Percentiles rank a stretch among this genome's conserved stretches.
phyloP scores from a whole-genome alignment of 768 basidiomycete species.

The Boletus tomentosulus region DNA sequence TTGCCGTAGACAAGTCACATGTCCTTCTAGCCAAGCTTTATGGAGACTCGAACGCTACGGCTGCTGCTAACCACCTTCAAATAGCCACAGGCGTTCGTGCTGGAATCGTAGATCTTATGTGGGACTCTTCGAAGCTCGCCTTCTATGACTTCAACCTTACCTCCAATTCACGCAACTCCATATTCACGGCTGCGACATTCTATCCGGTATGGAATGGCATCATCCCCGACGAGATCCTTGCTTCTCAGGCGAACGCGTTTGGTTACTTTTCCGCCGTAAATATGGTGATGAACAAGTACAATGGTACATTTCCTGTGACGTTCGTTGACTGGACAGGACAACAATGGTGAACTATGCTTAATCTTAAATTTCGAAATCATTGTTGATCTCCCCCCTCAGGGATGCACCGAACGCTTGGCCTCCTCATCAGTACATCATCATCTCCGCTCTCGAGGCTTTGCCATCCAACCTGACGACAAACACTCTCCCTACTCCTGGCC shows the following conservation, averaged over 20 bases:
- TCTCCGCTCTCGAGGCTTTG: conserved; percentile 71
- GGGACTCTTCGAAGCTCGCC: conserved; percentile 77
- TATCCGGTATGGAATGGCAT: conserved; percentile 89
- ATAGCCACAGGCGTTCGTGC: conserved; percentile 55
- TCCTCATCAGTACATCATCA: conserved; percentile 75
- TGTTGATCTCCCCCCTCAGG: conserved; percentile 36
- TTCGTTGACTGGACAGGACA: conserved; percentile 68
- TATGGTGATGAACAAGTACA: conserved; percentile 78
- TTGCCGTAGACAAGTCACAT: conserved; percentile 57
- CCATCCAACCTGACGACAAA: conserved; percentile 66
- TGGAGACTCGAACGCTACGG: conserved; percentile 38
- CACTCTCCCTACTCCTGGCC: conserved; percentile 46
- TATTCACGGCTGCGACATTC: conserved; percentile 75
- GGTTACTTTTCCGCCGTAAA: conserved; percentile 71
- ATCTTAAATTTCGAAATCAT: background rate
- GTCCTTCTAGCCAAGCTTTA: conserved; percentile 60
- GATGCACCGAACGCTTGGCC: conserved; percentile 91
- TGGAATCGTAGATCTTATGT: conserved; percentile 81
- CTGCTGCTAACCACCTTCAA: conserved; percentile 46
- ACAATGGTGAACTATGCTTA: conserved; percentile 60
- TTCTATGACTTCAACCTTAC: conserved; percentile 90
- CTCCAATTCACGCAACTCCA: conserved; percentile 53
- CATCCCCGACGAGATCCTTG: conserved; percentile 64
- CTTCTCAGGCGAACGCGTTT: conserved; percentile 56
- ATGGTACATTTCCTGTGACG: conserved; percentile 80